These are phyloP conservation scores for Solanum hybrid DNA, from an alignment of 305 asterid species.

Conservation along the genomic window DNA sequence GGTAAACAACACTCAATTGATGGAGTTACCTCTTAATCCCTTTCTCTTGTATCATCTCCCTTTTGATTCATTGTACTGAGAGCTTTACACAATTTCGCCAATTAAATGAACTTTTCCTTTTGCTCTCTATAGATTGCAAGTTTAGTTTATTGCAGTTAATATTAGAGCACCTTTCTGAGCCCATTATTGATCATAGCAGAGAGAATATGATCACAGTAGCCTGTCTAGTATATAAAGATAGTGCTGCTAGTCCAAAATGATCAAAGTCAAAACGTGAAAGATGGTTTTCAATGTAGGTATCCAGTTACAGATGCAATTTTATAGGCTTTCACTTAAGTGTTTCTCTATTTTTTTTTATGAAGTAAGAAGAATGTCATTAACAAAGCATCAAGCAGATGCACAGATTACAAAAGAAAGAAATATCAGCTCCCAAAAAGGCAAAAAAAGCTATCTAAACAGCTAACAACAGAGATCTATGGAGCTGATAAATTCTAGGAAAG, in stretches of 20 bases:
- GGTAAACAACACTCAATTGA: neutral
- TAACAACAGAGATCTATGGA: no score
- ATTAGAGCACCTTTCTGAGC: neutral
- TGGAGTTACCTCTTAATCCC: neutral
- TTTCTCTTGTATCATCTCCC: neutral
- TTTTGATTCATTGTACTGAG: neutral
- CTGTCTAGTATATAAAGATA: neutral
- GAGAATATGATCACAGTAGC: neutral
- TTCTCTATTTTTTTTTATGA: neutral
- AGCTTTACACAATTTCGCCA: neutral
- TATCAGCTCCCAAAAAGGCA: no score
- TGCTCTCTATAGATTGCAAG: neutral
- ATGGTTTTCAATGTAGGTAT: neutral
- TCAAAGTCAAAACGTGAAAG: neutral
- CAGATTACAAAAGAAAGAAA: no score
- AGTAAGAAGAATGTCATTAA: no score
- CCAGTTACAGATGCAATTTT: neutral
- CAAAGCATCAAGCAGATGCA: no score
- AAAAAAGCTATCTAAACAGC: no score
- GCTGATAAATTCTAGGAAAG: no score
- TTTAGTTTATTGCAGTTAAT: neutral
- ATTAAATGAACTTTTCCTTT: neutral
- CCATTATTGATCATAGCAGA: neutral
- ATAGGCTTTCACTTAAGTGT: neutral
- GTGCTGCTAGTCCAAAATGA: neutral